These are phyloP conservation scores for Apiotrichum sp. DNA, from an alignment of 1,284 basidiomycete species.

Conservation along the genomic window DNA sequence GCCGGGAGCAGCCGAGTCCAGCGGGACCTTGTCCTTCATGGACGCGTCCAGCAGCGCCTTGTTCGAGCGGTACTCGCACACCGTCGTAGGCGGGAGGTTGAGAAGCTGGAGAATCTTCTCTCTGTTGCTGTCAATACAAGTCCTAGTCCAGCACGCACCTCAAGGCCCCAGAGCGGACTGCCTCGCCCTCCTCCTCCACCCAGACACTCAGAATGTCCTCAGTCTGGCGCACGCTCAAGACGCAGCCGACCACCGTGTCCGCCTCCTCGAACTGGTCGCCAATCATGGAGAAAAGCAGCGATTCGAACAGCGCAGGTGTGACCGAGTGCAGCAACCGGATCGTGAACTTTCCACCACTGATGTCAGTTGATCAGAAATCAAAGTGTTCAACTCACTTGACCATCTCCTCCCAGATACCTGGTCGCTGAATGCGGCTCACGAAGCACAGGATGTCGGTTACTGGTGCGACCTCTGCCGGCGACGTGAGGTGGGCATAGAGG, in stretches of 20 bases:
- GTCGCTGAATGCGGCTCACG: conserved; percentile 40
- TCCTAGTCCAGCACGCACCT: conserved; percentile 29
- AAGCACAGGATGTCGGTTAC: conserved; percentile 47
- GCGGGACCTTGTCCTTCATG: conserved; percentile 16
- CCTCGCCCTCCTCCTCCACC: conserved; percentile 47
- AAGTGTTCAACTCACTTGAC: conserved; percentile 43
- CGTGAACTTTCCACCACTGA: conserved; percentile 43
- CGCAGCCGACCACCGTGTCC: conserved; percentile 46
- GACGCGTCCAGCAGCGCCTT: conserved; percentile 37
- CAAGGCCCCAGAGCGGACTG: conserved; percentile 37
- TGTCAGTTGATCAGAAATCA: conserved; percentile 3
- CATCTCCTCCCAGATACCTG: conserved; percentile 48
- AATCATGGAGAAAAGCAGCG: conserved; percentile 41
- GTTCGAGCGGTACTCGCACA: conserved; percentile 47
- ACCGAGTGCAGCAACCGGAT: conserved; percentile 44
- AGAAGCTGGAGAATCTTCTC: conserved; percentile 45
- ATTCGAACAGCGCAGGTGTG: conserved; percentile 43
- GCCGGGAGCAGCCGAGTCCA: neutral
- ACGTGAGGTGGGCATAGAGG: conserved; percentile 46
- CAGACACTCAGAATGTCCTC: conserved; percentile 49
- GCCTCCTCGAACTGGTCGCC: conserved; percentile 48
- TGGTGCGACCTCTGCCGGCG: conserved; percentile 43
- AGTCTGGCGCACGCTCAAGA: conserved; percentile 42
- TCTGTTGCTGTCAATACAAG: conserved; percentile 22
- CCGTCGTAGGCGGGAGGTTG: conserved; percentile 35